Evolutionary conservation across 768 basidiomycete genomes (phyloP).

Genomic region (Xerocomellus intermedius): DNA sequence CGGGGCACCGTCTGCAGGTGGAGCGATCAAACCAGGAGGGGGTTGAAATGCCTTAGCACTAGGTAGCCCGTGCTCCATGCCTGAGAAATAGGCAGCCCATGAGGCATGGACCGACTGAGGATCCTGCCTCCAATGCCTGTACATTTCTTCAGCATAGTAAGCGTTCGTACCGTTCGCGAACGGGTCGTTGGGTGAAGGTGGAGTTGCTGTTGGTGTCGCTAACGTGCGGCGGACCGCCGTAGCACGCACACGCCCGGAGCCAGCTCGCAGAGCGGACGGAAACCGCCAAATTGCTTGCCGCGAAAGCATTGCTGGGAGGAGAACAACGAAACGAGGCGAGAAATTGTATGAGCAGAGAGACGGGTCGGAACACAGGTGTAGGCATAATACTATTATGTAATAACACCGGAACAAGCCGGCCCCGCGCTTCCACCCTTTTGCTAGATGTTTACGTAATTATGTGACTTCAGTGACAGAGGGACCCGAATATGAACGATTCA

Average conservation of each 20-base stretch:
- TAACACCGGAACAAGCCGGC: slow-evolving; percentile 18
- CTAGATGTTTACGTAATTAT: neutral
- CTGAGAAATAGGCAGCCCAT: slow-evolving; percentile 93
- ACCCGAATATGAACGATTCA: slow-evolving; percentile 1
- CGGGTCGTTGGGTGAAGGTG: slow-evolving; percentile 75
- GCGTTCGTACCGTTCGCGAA: slow-evolving; percentile 95
- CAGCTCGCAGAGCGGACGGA: slow-evolving; percentile 28
- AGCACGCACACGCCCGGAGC: slow-evolving; percentile 17
- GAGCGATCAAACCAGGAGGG: slow-evolving; percentile 70
- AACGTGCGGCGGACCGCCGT: slow-evolving; percentile 33
- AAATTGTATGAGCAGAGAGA: neutral
- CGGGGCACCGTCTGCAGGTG: slow-evolving; percentile 78
- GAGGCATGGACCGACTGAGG: slow-evolving; percentile 90
- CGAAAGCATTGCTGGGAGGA: slow-evolving; percentile 32
- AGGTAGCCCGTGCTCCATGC: slow-evolving; percentile 83
- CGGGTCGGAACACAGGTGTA: neutral
- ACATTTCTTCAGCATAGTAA: slow-evolving; percentile 98
- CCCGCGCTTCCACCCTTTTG: neutral
- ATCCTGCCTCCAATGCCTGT: slow-evolving; percentile 87
- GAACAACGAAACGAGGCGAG: neutral
- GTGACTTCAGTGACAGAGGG: slow-evolving; percentile 1
- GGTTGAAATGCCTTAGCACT: slow-evolving; percentile 82
- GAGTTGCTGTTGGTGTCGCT: slow-evolving; percentile 46
- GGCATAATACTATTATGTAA: too few species aligned
- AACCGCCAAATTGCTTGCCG: slow-evolving; percentile 39